phyloP scores from a whole-genome alignment of 1,284 basidiomycete species.

The Irpex sp. region DNA sequence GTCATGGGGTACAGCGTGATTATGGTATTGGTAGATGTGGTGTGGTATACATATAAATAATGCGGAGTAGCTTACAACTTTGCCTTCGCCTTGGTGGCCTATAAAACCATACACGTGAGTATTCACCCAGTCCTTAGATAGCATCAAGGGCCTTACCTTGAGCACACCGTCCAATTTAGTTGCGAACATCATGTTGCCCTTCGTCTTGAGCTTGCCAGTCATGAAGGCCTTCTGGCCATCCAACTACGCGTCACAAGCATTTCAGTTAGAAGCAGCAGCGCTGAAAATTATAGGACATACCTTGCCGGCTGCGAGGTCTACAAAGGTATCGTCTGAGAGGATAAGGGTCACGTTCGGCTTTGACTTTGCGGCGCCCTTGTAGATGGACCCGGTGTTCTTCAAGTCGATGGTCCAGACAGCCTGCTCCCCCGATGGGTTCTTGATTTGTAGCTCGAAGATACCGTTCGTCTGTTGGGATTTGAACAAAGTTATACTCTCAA shows the following conservation, averaged over 20 bases:
- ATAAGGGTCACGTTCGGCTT: constrained; percentile 77
- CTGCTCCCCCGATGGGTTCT: constrained; percentile 73
- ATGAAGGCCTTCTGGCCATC: constrained; percentile 93
- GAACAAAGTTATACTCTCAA: not conserved
- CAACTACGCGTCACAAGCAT: constrained; percentile 34
- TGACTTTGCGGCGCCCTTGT: constrained; percentile 71
- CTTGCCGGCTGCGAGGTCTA: constrained; percentile 64
- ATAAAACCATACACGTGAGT: constrained; percentile 1
- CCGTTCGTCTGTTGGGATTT: constrained; percentile 68
- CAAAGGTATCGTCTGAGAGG: constrained; percentile 67
- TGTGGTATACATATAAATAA: not conserved
- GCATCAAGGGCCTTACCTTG: constrained; percentile 45
- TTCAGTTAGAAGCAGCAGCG: not conserved
- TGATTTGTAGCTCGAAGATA: constrained; percentile 85
- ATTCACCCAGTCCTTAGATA: not conserved
- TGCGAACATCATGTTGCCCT: constrained; percentile 84
- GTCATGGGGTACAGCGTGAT: not conserved
- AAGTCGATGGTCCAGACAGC: constrained; percentile 92
- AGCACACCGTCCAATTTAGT: constrained; percentile 83
- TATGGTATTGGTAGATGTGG: not conserved
- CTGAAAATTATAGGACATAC: constrained; percentile 27
- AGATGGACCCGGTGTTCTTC: constrained; percentile 83
- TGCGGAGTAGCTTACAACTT: constrained; percentile 27
- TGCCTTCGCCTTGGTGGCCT: constrained; percentile 34
- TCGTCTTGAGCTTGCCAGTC: constrained; percentile 85